These are phyloP conservation scores for Yarrowia yakushimensis DNA, from an alignment of 805 yeast species.

Conservation along the genomic window DNA sequence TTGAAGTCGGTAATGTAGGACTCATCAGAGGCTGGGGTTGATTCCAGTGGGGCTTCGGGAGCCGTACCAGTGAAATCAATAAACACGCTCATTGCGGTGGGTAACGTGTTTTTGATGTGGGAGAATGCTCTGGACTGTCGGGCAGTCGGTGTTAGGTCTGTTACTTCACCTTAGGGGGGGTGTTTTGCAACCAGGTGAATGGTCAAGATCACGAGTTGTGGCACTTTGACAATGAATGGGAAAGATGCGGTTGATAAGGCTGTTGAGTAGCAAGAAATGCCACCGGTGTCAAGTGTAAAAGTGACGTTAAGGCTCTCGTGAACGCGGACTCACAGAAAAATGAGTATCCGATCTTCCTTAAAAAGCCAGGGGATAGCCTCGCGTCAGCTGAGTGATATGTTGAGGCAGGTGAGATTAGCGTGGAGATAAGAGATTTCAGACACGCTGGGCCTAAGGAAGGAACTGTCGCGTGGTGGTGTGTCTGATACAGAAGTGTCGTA, in stretches of 20 bases:
- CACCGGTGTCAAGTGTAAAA: not conserved
- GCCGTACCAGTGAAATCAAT: not conserved
- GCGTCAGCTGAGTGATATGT: not conserved
- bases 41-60: not conserved
- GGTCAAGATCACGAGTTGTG: not conserved
- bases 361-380: not conserved
- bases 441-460: not conserved
- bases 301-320: not conserved
- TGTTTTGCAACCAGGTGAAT: not conserved
- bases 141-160: not conserved
- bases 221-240: not conserved
- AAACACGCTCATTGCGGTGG: not conserved
- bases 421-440: not conserved
- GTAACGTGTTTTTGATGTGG: not conserved
- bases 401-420: conserved; percentile 1
- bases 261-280: not conserved
- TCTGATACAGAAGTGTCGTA: not conserved
- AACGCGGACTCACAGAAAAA: not conserved
- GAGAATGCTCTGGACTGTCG: not conserved
- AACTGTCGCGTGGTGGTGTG: not conserved
- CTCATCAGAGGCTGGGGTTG: not conserved
- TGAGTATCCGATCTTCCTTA: not conserved
- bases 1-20: conserved; percentile 20
- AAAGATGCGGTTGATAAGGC: not conserved
- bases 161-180: conserved; percentile 6